phyloP scores from a whole-genome alignment of 495 filamentous ascomycete genomes.

The Hypomontagnella monticulosa region DNA sequence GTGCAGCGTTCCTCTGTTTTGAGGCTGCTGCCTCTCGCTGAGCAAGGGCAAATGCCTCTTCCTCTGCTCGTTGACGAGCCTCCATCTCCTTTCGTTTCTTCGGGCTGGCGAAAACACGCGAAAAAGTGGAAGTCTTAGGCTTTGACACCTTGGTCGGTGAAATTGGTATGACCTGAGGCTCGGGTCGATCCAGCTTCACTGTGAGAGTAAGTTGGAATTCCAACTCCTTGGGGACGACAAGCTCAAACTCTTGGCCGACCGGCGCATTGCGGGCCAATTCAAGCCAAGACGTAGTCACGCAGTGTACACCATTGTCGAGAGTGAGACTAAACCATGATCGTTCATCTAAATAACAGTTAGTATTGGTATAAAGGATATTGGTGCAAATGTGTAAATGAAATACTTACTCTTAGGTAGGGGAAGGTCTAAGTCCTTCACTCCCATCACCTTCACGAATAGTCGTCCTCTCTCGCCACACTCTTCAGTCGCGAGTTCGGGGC shows the following conservation, averaged over 20 bases:
- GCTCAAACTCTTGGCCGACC: constrained; percentile 97
- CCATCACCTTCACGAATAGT: constrained; percentile 96
- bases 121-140: constrained; percentile 84
- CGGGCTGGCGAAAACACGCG: constrained; percentile 89
- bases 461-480: constrained; percentile 91
- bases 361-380: constrained; percentile 1
- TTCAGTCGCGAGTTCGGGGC: constrained; percentile 63
- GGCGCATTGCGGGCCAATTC: constrained; percentile 93
- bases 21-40: constrained; percentile 73
- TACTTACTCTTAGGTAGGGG: constrained; percentile 87
- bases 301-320: constrained; percentile 96
- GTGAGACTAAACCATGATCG: constrained; percentile 92
- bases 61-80: constrained; percentile 77
- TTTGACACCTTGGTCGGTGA: constrained; percentile 68
- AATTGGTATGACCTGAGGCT: constrained; percentile 59
- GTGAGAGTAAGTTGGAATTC: constrained; percentile 98
- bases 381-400: constrained; percentile 10
- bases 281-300: constrained; percentile 94
- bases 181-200: constrained; percentile 87
- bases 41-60: constrained; percentile 70
- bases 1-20: constrained; percentile 63
- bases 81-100: constrained; percentile 96
- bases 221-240: constrained; percentile 94
- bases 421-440: constrained; percentile 92
- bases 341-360: constrained; percentile 69